phyloP scores from a whole-genome alignment of 192 early-diverging fungal genomes.

The Coemansia sp. region DNA sequence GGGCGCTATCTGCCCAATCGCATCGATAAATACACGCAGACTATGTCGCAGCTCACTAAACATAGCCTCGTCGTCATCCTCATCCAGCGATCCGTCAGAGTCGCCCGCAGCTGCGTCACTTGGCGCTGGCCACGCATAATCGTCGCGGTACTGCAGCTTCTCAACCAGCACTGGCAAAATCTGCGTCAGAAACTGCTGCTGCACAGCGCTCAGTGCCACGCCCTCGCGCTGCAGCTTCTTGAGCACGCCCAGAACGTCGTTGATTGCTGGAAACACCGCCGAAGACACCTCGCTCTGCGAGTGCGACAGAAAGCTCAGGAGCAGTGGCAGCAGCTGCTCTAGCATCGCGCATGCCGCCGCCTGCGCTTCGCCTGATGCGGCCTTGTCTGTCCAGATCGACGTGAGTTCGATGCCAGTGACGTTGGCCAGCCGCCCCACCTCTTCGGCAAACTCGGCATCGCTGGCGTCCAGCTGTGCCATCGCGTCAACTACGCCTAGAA shows the following conservation, averaged over 20 bases:
- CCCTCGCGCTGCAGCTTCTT: slow-evolving; percentile 56
- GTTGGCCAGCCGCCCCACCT: slow-evolving; percentile 47
- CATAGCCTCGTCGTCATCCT: slow-evolving; percentile 65
- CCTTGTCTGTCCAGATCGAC: slow-evolving; percentile 42
- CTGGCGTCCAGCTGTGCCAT: slow-evolving; percentile 41
- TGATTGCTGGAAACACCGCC: slow-evolving; percentile 75
- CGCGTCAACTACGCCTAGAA: slow-evolving; percentile 51
- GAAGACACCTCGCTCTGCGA: slow-evolving; percentile 82
- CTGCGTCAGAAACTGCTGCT: slow-evolving; percentile 36
- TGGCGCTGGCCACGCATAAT: slow-evolving; percentile 63
- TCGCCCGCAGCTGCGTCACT: slow-evolving; percentile 33
- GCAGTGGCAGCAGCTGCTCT: slow-evolving; percentile 72
- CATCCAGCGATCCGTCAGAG: slow-evolving; percentile 69
- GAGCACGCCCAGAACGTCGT: slow-evolving; percentile 66
- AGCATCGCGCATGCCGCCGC: slow-evolving; percentile 64
- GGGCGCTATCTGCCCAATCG: slow-evolving; percentile 66
- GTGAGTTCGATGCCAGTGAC: slow-evolving; percentile 42
- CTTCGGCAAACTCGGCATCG: slow-evolving; percentile 49
- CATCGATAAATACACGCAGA: slow-evolving; percentile 70
- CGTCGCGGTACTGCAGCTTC: slow-evolving; percentile 91
- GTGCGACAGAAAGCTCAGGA: slow-evolving; percentile 77
- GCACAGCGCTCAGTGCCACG: slow-evolving; percentile 19
- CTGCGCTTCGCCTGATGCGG: slow-evolving; percentile 32
- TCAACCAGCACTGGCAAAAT: slow-evolving; percentile 62
- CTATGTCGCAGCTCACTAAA: slow-evolving; percentile 56